Evolutionary conservation across 208 protist species (phyloP).

Genomic region (Crithidia thermophila): DNA sequence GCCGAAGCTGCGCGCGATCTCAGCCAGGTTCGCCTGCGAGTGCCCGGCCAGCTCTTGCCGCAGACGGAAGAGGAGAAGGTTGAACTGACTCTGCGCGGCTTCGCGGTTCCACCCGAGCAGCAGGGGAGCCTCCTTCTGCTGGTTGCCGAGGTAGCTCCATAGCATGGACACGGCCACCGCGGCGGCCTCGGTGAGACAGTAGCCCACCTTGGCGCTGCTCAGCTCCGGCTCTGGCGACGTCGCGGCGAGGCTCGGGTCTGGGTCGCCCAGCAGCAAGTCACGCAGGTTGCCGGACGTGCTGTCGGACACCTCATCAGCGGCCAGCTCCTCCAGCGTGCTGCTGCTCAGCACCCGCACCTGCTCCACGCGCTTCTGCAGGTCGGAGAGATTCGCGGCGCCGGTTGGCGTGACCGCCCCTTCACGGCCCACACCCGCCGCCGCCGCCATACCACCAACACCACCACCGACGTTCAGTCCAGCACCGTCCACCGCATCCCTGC

Average conservation of each 20-base stretch:
- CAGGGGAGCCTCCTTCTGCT: constrained; percentile 31
- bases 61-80: constrained; percentile 43
- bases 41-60: constrained; percentile 51
- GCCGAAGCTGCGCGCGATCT: constrained; percentile 46
- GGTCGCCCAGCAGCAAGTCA: constrained; percentile 12
- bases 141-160: constrained; percentile 30
- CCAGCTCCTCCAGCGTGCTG: constrained; percentile 32
- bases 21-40: constrained; percentile 32
- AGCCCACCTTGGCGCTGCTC: constrained; percentile 36
- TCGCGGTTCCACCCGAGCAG: constrained; percentile 30
- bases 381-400: constrained; percentile 23
- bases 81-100: constrained; percentile 37
- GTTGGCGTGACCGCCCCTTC: constrained; percentile 14
- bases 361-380: constrained; percentile 34
- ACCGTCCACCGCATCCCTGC: background rate
- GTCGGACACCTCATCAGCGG: constrained; percentile 27
- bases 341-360: constrained; percentile 32
- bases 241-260: background rate
- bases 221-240: constrained; percentile 21
- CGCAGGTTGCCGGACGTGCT: constrained; percentile 22
- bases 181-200: constrained; percentile 41
- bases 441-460: background rate
- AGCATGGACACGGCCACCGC: constrained; percentile 57
- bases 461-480: background rate
- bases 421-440: background rate